Base-by-base conservation (phyloP, 176 grass and related monocot genomes). In the Typha latifolia region DNA sequence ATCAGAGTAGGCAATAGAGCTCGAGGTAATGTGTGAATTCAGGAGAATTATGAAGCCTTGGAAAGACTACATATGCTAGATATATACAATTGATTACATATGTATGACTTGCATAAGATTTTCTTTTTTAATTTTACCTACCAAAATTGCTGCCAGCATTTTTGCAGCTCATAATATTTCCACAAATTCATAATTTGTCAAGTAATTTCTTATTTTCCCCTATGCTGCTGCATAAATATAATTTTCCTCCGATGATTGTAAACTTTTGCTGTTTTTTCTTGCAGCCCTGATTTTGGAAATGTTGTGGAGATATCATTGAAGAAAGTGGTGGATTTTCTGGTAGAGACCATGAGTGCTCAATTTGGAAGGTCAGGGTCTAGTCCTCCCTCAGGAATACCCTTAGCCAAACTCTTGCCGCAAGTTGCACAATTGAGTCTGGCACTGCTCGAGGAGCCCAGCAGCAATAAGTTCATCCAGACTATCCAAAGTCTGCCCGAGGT, bases 361-460 rank as follows among this genome's bases (percentile, higher is more conserved):
- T 56, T 77, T 49, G 79, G 70, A 51, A 61, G 72, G 37, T 72
- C 59, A 51, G 63, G 72, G 37, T 72, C 59, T 12, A 77, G 80
- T 66, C 81, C 91, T 13, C 77, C 78, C 21, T 52, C 57, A 14
- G 88, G 81, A 69, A 63, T 87, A 26, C 88, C 84, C 47, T 85
- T 97, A 49, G 94, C 76, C 1, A 92, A 91, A 53, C 85, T 92
- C 32, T 80, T 97, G 81, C 83, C 94, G 29, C 84, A 76, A 80
- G 79, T 97, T 32, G 81, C 78, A 3, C 85, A 89, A 13, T 34
- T 99, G 62, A 85, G 81, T 43, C 66, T 50, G 1, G 69, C 71
- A 14, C 78, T 99, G 66, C 95, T 99, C 20, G 95, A 99, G 62
- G 95, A 99, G 51, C 95, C 89, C 52, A 78, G 76, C 47, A 83